Evolutionary conservation across 768 basidiomycete genomes (phyloP).

Genomic region (Chalciporus sphaerocephalus): DNA sequence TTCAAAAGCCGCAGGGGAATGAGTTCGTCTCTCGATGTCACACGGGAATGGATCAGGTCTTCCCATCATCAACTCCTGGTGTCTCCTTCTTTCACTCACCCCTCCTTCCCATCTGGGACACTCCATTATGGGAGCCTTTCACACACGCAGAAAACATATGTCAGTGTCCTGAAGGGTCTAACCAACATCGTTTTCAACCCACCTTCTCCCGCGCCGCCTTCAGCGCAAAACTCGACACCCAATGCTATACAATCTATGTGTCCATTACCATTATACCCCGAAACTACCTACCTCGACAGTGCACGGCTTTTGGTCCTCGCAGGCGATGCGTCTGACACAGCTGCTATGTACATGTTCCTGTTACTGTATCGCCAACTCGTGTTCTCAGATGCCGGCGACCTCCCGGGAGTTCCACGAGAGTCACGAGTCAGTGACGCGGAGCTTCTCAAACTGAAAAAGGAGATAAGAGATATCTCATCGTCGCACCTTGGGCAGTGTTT

Average conservation of each 20-base stretch:
- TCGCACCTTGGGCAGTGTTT: slow-evolving; percentile 61
- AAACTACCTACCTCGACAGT: slow-evolving; percentile 78
- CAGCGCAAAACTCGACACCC: slow-evolving; percentile 28
- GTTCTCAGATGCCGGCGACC: slow-evolving; percentile 41
- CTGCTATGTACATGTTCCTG: slow-evolving; percentile 74
- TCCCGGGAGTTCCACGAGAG: slow-evolving; percentile 24
- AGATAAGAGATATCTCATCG: slow-evolving; percentile 65
- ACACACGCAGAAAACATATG: slow-evolving; percentile 42
- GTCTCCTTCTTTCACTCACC: slow-evolving; percentile 40
- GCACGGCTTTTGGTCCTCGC: slow-evolving; percentile 61
- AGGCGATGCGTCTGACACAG: slow-evolving; percentile 70
- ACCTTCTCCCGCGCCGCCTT: slow-evolving; percentile 37
- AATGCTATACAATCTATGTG: slow-evolving; percentile 31
- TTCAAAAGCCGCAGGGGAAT: slow-evolving; percentile 58
- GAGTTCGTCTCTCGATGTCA: slow-evolving; percentile 45
- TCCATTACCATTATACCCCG: slow-evolving; percentile 52
- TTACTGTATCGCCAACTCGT: slow-evolving; percentile 76
- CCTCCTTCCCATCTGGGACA: slow-evolving; percentile 38
- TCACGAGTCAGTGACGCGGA: slow-evolving; percentile 48
- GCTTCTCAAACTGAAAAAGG: slow-evolving; percentile 60
- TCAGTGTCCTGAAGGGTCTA: slow-evolving; percentile 54
- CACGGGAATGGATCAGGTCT: slow-evolving; percentile 61
- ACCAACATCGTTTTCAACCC: slow-evolving; percentile 64
- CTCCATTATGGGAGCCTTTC: slow-evolving; percentile 45
- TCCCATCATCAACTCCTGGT: slow-evolving; percentile 47